Base-by-base conservation (phyloP, 202 grass and related monocot species). In the Schoenoplectus tabernaemontani region DNA sequence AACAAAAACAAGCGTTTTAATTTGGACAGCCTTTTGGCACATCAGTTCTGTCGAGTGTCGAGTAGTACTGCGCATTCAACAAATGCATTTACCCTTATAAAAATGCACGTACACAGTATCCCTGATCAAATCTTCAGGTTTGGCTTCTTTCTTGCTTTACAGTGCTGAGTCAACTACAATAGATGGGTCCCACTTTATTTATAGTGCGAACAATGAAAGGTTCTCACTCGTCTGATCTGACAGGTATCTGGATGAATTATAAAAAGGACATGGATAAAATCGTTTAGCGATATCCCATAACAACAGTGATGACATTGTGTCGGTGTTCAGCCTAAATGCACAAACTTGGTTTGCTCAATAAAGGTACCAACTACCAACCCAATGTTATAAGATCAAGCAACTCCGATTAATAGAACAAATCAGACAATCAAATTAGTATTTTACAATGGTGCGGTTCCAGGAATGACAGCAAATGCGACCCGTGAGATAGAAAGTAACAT, bases 11-110 rank as follows among this genome's bases (percentile, higher is more conserved):
- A 33, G 47, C 46, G 7, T 53, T 74, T 13, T 5, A 50, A 30
- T 75, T 53, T 75, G 32, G 47, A 10, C 47, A 36, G 46, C 28
- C 46, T 36, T 54, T 33, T 54, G 28, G 12, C 16, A 13, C 7
- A 34, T 75, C 70, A 37, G 46, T 54, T 74, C 16, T n/a, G n/a
- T n/a, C n/a, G n/a, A n/a, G n/a, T 74, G 44, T 36, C 46, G 17
- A 54, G 51, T 53, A 53, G 70, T 75, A 75, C 47, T 10, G 1
- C 3, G 16, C 70, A 54, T 75, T 74, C 70, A 74, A 74, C 46
- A 71, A 69, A 72, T 32, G 41, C 43, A 50, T 33, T 13, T 50
- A 73, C 42, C 68, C 5, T n/a, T 28, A 26, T 12, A 63, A 69
- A 44, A 74, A 50, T 74, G 46, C 70, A n/a, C 8, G 70, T 36